Evolutionary conservation across 1,139 yeast species (phyloP), one percentile per base, ranked within the genome.

Genomic region (Blastobotrys elegans): DNA sequence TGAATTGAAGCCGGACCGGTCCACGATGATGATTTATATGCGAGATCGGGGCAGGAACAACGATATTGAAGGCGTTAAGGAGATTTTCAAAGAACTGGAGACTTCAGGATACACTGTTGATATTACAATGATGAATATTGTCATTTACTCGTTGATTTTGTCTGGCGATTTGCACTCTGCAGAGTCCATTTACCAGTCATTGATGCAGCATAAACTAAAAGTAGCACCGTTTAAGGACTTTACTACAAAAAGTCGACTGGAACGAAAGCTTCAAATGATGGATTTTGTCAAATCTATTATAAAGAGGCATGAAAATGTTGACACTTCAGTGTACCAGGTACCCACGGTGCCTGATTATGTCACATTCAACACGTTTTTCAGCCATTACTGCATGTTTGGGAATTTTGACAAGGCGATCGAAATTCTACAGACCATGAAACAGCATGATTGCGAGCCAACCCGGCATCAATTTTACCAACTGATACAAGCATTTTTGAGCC

Each of bases 21-120:
- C 49, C 35, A 57, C 62, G 1, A 44, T 51, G 44, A 46, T 56
- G 41, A 47, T 55, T 13, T 47, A 52, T 31, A 46, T 58, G 40
- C 37, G 51, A 22, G 47, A 54, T 34, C 53, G 52, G 37, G 53
- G 56, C 10, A 40, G 43, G 14, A 33, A 46, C 13, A 37, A 48
- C 16, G 53, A 56, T 29, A 18, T 46, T 3, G 50, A 51, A 8
- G 52, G 50, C 10, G 56, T 53, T 17, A 45, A 43, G 26, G 46
- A 46, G 20, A n/a, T 53, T 2, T 55, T 45, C 31, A 46, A 45
- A 22, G 51, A 52, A 13, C 30, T 54, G 39, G 32, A 42, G 13
- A 17, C 41, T 1, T 32, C 47, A 4, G 55, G 56, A 2, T 47
- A 41, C 39, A 40, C 50, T 4, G 41, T 54, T 16, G 58, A 55